These are phyloP conservation scores for Rhodosorus marinus DNA, from an alignment of 23 red algal genomes.

Conservation along the genomic window DNA sequence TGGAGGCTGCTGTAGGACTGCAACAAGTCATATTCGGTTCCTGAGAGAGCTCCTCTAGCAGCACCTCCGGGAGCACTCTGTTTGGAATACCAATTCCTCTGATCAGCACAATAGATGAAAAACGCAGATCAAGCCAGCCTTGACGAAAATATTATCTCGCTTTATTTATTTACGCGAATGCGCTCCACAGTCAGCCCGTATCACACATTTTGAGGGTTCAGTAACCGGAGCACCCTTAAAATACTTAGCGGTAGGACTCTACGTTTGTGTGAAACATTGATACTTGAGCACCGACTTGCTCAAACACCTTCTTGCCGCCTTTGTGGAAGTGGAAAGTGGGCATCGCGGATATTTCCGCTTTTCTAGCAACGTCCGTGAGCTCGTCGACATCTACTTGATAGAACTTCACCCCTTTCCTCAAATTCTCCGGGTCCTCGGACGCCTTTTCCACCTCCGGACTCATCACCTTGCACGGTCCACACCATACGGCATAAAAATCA, in stretches of 20 bases:
- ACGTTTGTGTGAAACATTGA: conserved; percentile 3
- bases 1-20: too few species aligned
- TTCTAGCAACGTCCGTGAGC: not conserved
- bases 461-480: conserved; percentile 15
- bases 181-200: too few species aligned
- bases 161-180: too few species aligned
- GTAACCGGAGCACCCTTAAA: too few species aligned
- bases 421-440: not conserved
- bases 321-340: conserved; percentile 15
- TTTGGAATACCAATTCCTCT: too few species aligned
- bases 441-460: conserved; percentile 9
- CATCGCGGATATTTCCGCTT: conserved; percentile 7
- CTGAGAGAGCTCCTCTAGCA: too few species aligned
- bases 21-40: too few species aligned
- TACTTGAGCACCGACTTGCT: conserved; percentile 5
- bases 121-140: too few species aligned
- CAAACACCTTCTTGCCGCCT: conserved; percentile 17
- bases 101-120: too few species aligned
- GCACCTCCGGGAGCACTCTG: too few species aligned
- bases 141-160: too few species aligned
- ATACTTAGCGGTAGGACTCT: conserved; percentile 4
- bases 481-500: conserved; percentile 19
- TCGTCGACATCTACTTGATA: conserved; percentile 16
- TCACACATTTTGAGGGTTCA: too few species aligned
- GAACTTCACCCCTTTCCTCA: conserved; percentile 6